These are phyloP conservation scores for Cyberlindnera veronae DNA, from an alignment of 805 yeast species.

Conservation along the genomic window DNA sequence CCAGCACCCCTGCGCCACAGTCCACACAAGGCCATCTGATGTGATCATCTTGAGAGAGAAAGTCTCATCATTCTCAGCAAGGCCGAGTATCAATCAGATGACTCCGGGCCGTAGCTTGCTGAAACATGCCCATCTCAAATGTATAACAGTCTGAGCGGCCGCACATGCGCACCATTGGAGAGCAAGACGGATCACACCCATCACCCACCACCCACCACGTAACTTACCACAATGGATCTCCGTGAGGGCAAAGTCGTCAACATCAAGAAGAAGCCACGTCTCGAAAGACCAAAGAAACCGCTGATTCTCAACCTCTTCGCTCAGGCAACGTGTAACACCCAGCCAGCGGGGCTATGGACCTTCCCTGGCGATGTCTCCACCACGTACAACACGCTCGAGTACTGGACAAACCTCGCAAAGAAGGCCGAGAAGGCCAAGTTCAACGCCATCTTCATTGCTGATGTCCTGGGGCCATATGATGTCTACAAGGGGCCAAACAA, in stretches of 20 bases:
- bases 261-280: background rate
- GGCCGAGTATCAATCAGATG: too few species aligned
- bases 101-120: too few species aligned
- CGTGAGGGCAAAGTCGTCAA: background rate
- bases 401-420: conserved; percentile 39
- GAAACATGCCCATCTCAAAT: too few species aligned
- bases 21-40: too few species aligned
- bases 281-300: conserved; percentile 4
- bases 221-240: background rate
- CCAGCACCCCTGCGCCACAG: too few species aligned
- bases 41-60: too few species aligned
- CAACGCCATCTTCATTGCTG: conserved; percentile 38
- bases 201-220: too few species aligned
- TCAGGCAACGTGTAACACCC: conserved; percentile 22
- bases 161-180: too few species aligned
- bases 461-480: conserved; percentile 38
- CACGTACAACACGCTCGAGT: conserved; percentile 26
- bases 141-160: too few species aligned
- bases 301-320: conserved; percentile 22
- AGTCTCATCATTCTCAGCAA: too few species aligned
- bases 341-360: conserved; percentile 22
- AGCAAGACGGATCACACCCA: too few species aligned
- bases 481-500: conserved; percentile 32
- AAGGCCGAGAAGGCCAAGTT: conserved; percentile 38
- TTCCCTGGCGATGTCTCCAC: conserved; percentile 23